These are phyloP conservation scores for Paulownia fortunei DNA, from an alignment of 257 asterid species.

Conservation along the genomic window DNA sequence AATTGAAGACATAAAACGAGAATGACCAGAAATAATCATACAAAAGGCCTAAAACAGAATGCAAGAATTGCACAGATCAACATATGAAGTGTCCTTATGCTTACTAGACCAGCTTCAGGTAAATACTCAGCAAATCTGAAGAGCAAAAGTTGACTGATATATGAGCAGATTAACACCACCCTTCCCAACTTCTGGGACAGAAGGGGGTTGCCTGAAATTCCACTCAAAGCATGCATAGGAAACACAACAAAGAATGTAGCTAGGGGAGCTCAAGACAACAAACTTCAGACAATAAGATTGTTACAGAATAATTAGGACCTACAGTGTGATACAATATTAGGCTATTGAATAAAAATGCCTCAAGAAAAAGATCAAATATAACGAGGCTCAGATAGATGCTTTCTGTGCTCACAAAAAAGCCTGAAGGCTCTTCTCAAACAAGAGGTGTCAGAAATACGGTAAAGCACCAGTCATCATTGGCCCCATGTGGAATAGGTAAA, in stretches of 20 bases:
- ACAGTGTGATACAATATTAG: too few species aligned
- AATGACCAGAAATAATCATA: too few species aligned
- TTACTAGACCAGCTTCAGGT: conserved; percentile 82
- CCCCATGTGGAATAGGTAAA: not conserved
- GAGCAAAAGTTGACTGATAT: conserved; percentile 55
- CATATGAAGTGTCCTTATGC: conserved; percentile 49
- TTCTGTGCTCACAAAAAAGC: conserved; percentile 64
- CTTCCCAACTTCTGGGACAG: conserved; percentile 35
- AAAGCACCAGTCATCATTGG: conserved; percentile 64
- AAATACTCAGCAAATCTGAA: conserved; percentile 74
- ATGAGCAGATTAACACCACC: conserved; percentile 77
- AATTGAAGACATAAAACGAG: not conserved
- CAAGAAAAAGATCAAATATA: not conserved
- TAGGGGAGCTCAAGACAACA: not conserved
- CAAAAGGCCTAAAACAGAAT: not conserved
- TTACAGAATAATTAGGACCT: too few species aligned
- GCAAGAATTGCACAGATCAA: not conserved
- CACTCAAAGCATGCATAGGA: conserved; percentile 30
- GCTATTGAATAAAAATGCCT: not conserved
- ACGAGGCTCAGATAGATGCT: conserved; percentile 67
- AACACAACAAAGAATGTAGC: not conserved
- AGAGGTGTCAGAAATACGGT: conserved; percentile 79
- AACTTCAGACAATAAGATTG: not conserved
- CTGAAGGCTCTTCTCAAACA: conserved; percentile 70
- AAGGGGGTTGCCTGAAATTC: conserved; percentile 82